phyloP scores from a whole-genome alignment of 2,329 filamentous ascomycete species.

The Xylariales sp. region DNA sequence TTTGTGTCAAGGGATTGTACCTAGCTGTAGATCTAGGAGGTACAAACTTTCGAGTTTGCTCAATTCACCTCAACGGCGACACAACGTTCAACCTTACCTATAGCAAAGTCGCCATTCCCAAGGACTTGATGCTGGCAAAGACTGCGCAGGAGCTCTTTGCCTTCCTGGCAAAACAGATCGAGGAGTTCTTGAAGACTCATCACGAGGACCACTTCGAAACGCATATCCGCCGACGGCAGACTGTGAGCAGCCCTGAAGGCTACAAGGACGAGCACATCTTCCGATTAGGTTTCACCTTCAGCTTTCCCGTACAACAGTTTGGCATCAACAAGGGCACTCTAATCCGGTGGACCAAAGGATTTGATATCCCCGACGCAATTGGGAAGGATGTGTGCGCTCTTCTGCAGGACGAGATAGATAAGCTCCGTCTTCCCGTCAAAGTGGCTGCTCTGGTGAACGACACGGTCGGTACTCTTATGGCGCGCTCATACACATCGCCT shows the following conservation, averaged over 20 bases:
- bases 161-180: conserved; percentile 91
- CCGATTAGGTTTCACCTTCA: conserved; percentile 97
- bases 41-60: conserved; percentile 98
- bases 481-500: conserved; percentile 88
- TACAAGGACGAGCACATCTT: conserved; percentile 74
- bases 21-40: conserved; percentile 96
- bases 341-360: conserved; percentile 98
- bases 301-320: conserved; percentile 89
- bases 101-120: conserved; percentile 87
- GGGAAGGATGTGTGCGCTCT: conserved; percentile 92
- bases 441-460: conserved; percentile 98
- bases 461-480: conserved; percentile 96
- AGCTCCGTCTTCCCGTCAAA: conserved; percentile 78
- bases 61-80: conserved; percentile 87
- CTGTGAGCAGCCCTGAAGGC: conserved; percentile 52
- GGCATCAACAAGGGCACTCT: conserved; percentile 93
- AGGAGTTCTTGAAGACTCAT: conserved; percentile 79
- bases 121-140: conserved; percentile 83
- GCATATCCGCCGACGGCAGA: conserved; percentile 60
- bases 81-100: conserved; percentile 91
- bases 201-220: conserved; percentile 81
- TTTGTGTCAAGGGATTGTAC: conserved; percentile 68
- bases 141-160: conserved; percentile 82
- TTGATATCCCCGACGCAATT: conserved; percentile 90
- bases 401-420: conserved; percentile 85